phyloP scores from a whole-genome alignment of 306 rosid genomes.

The Corylus avellana region DNA sequence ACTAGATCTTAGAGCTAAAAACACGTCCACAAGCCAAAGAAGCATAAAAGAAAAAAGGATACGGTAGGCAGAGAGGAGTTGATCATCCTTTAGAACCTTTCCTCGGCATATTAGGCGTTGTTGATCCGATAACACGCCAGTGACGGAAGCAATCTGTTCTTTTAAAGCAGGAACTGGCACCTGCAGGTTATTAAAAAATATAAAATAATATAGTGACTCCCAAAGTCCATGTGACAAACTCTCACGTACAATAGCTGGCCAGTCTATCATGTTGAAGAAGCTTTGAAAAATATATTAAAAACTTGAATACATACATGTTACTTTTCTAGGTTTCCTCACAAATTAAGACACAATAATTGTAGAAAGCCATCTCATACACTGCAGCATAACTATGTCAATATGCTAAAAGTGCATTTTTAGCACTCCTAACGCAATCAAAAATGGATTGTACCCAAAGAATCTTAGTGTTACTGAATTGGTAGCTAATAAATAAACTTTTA shows the following conservation, averaged over 20 bases:
- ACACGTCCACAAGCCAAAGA: neutral
- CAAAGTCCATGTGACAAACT: slow-evolving; percentile 7
- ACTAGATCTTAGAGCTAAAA: slow-evolving; percentile 8
- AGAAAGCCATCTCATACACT: slow-evolving; percentile 17
- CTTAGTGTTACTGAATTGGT: neutral
- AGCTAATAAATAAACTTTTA: neutral
- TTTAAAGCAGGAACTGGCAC: slow-evolving; percentile 81
- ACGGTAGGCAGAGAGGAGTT: slow-evolving; percentile 71
- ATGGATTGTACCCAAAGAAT: slow-evolving; percentile 1
- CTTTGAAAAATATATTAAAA: slow-evolving; percentile 9
- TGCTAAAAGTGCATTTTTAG: neutral
- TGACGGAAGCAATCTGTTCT: slow-evolving; percentile 63
- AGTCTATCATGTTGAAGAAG: slow-evolving; percentile 22
- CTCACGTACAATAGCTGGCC: slow-evolving; percentile 8
- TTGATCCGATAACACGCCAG: slow-evolving; percentile 62
- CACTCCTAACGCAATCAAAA: slow-evolving; percentile 5
- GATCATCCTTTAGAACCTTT: slow-evolving; percentile 66
- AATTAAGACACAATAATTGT: slow-evolving; percentile 10
- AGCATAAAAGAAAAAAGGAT: slow-evolving; percentile 33
- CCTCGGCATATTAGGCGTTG: slow-evolving; percentile 72
- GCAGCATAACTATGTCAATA: slow-evolving; percentile 15
- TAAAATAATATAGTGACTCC: slow-evolving; percentile 1
- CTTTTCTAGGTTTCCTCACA: slow-evolving; percentile 9
- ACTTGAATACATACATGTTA: slow-evolving; percentile 10
- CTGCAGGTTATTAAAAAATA: slow-evolving; percentile 47